Evolutionary conservation across 2,329 filamentous ascomycete species (phyloP), one percentile per base, ranked within the genome.

Genomic region (Verticillium zaregamsianum): DNA sequence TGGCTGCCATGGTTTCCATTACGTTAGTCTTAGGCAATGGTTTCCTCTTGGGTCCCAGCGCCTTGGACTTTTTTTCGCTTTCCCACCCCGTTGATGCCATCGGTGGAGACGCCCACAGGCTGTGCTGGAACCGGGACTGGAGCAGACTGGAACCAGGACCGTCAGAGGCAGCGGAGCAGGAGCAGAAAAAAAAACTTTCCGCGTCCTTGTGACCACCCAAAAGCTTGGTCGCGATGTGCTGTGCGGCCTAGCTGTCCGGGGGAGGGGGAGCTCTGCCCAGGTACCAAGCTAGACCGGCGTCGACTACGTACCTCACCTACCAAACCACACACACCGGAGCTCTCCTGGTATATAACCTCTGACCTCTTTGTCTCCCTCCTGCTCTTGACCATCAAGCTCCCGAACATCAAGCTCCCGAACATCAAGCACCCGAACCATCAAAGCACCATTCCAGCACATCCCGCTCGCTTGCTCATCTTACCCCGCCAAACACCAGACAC

Each of bases 1-100:
- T 61, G 59, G 59, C 59, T 39, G 28, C 20, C 40, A 55, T 62
- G 54, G 56, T 66, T 66, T 66, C 60, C 60, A 65, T 66, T 66
- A 66, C 65, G 65, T 66, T 60, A 61, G 61, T 33, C 59, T 66
- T 65, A 58, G 59, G 49, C n/a, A 65, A 64, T 58, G 59, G 56
- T 57, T 55, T 60, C 58, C 31, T 52, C 32, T 59, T 52, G 54
- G 6, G 54, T 32, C 54, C 54, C 54, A 55, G 54, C 31, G 45
- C 45, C 45, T 49, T 49, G 45, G 45, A 20, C 45, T 23, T 49
- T 49, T n/a, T n/a, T 23, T n/a, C 23, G n/a, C 20, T 49, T 23
- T 8, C 28, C 28, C 8, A 49, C 45, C 45, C n/a, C 45, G 45
- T 45, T 49, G 45, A 49, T 49, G 45, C 59, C 60, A 40, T 61